These are phyloP conservation scores for Metrosideros polymorpha DNA, from an alignment of 441 rosid species.

Conservation along the genomic window DNA sequence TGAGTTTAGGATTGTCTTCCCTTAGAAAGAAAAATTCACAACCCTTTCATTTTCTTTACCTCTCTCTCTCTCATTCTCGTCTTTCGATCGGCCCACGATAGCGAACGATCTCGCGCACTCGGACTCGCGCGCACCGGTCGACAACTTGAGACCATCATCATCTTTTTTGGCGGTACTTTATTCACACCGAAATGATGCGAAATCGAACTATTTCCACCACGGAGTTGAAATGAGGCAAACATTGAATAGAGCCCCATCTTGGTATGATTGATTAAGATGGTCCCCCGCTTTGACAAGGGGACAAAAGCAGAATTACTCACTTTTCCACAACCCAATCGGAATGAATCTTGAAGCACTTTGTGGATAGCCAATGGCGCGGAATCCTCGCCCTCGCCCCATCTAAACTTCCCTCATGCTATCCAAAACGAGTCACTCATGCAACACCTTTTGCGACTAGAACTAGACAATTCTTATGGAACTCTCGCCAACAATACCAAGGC, in stretches of 20 bases:
- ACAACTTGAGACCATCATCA: neutral
- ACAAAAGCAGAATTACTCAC: neutral
- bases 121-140: neutral
- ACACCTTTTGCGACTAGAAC: neutral
- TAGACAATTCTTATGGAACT: no score
- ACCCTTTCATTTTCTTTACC: neutral
- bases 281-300: neutral
- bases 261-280: neutral
- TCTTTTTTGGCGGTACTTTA: no score
- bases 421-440: neutral
- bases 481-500: no score
- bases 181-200: neutral
- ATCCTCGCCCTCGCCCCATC: neutral
- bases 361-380: no score
- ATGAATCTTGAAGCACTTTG: no score
- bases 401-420: no score
- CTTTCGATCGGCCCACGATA: neutral
- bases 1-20: no score
- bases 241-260: no score
- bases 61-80: neutral
- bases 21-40: neutral
- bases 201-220: neutral
- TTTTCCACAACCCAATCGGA: neutral
- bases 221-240: no score
- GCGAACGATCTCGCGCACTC: neutral